Conservation (phyloP, 345 rosid genomes). For the Arabis alpina region DNA sequence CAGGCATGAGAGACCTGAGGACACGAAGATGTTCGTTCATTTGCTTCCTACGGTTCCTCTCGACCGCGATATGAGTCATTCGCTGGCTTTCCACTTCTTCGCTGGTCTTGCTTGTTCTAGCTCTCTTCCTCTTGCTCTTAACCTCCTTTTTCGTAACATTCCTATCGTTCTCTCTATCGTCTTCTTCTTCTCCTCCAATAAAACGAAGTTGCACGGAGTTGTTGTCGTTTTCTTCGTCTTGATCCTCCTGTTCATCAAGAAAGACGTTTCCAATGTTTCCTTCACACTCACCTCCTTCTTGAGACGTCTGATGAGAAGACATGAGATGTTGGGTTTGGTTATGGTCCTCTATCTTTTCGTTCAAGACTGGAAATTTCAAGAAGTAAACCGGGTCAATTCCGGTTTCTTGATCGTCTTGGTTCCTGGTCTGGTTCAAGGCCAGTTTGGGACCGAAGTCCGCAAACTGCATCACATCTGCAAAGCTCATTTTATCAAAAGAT, state of each 20-base stretch:
- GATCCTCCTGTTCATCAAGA: conserved; percentile 31
- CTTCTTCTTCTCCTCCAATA: conserved; percentile 40
- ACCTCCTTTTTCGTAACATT: conserved; percentile 42
- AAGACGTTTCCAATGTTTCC: conserved; percentile 39
- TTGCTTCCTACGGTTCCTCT: conserved; percentile 86
- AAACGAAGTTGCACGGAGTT: conserved; percentile 60
- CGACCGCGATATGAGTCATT: conserved; percentile 94
- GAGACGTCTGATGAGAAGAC: conserved; percentile 35
- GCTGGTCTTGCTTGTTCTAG: conserved; percentile 73
- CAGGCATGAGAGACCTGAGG: conserved; percentile 92
- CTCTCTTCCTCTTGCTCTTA: conserved; percentile 80
- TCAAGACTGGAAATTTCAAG: conserved; percentile 84
- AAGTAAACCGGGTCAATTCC: conserved; percentile 84
- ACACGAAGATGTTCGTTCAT: conserved; percentile 97
- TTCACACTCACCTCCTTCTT: conserved; percentile 47
- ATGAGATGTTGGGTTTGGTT: conserved; percentile 35
- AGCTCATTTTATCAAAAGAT: conserved; percentile 71
- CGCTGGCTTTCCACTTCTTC: conserved; percentile 95
- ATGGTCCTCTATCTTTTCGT: conserved; percentile 53
- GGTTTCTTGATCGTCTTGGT: conserved; percentile 63
- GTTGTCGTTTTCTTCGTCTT: conserved; percentile 42
- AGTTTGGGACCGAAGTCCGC: conserved; percentile 85
- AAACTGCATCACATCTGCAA: conserved; percentile 90
- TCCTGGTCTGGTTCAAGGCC: conserved; percentile 63
- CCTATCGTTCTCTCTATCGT: conserved; percentile 33